Base-by-base conservation (phyloP, 2,329 filamentous ascomycete genomes). In the Penicillium sp. region DNA sequence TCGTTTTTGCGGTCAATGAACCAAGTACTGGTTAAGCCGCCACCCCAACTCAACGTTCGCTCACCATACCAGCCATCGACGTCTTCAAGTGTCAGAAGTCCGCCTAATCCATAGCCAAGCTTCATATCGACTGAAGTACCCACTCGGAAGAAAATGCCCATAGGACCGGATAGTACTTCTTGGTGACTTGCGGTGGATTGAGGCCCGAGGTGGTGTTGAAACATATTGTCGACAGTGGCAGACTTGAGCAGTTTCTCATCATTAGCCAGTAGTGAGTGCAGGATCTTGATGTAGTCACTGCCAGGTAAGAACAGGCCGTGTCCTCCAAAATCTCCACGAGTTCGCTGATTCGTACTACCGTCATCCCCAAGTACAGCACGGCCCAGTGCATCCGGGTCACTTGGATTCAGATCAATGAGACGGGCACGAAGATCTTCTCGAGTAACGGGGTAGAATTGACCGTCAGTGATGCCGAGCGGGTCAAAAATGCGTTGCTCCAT, bases 1-100 rank as follows among this genome's bases (percentile, higher is more conserved):
- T 64, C 61, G 43, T 69, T 71, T 56, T 67, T 66, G 1, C 68
- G 67, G 47, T 73, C 71, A 36, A 73, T 59, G 13, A 74, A 74
- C 72, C 71, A 75, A 2, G 61, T 33, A 14, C 72, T 47, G 0
- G 69, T 71, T 45, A 67, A 25, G 0, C 69, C 69, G 2, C 71
- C 72, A 6, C 67, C 69, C 70, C 69, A 73, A 2, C 59, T 64
- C 37, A 73, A 50, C 0, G 69, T 72, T 1, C 55, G 42, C 23
- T 63, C 58, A 3, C 69, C 67, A 30, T 69, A 69, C 61, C 68
- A 70, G 3, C 66, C 65, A 1, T 69, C 59, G 2, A 62, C 45
- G 40, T 68, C 65, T 34, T 72, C 49, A 18, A 67, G 41, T 1
- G 62, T 65, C 6, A 73, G 32, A 8, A 68, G 39, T 0, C 69